Conservation (phyloP, 2,329 filamentous ascomycete species). For the Ophiostoma sp. region DNA sequence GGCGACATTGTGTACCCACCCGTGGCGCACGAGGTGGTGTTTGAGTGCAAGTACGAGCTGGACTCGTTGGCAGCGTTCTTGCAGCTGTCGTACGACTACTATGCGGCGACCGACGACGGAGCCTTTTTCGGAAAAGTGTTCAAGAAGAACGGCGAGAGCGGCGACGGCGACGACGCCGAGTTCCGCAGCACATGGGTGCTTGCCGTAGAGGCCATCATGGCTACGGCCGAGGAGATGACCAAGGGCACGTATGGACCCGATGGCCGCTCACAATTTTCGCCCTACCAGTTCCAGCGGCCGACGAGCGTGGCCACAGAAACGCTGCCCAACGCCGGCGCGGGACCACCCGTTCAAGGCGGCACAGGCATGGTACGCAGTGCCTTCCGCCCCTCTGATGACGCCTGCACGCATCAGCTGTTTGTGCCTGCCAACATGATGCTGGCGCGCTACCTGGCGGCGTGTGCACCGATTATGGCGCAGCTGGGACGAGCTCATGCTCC, state of each 20-base stretch:
- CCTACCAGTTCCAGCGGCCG: conserved; percentile 69
- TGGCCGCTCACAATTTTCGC: conserved; percentile 53
- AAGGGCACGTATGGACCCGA: conserved; percentile 62
- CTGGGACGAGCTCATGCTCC: conserved; percentile 33
- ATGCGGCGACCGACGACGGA: conserved; percentile 64
- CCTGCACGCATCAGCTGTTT: conserved; percentile 74
- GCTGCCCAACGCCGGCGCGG: conserved; percentile 64
- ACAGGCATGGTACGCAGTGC: conserved; percentile 71
- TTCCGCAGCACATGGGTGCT: conserved; percentile 63
- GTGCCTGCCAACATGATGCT: conserved; percentile 78
- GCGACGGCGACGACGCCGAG: conserved; percentile 57
- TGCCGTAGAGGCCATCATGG: conserved; percentile 65
- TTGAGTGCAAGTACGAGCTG: conserved; percentile 84
- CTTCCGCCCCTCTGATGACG: conserved; percentile 78
- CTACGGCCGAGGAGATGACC: conserved; percentile 63
- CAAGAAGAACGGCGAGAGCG: not conserved
- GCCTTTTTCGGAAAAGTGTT: conserved; percentile 60
- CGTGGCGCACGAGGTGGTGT: conserved; percentile 67
- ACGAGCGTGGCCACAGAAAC: conserved; percentile 72
- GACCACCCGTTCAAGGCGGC: conserved; percentile 70
- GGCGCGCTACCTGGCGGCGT: conserved; percentile 51
- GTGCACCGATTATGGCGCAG: conserved; percentile 40
- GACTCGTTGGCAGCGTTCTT: conserved; percentile 78
- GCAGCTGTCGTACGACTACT: conserved; percentile 69
- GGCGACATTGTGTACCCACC: conserved; percentile 30